These are phyloP conservation scores for Exidia glandulosa DNA, from an alignment of 768 basidiomycete species.

Conservation along the genomic window DNA sequence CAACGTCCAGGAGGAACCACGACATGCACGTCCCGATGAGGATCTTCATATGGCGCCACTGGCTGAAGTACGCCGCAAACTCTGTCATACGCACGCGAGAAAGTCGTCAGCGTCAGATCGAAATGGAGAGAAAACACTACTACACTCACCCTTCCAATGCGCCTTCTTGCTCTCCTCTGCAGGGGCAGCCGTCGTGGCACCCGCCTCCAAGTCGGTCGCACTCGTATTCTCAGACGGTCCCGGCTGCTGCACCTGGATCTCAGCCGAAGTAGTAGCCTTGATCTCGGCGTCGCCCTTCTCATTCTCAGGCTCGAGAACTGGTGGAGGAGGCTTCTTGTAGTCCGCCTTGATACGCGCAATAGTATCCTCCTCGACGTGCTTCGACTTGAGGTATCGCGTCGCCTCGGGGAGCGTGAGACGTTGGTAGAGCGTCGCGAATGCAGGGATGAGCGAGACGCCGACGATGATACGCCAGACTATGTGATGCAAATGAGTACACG, in stretches of 20 bases:
- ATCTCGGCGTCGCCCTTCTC: conserved; percentile 11
- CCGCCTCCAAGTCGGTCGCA: neutral
- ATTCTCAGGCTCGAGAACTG: conserved; percentile 3
- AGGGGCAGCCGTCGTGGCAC: neutral
- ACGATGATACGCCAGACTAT: conserved; percentile 71
- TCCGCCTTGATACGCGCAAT: no score
- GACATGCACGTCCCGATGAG: conserved; percentile 55
- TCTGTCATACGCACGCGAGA: conserved; percentile 24
- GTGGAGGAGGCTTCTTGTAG: no score
- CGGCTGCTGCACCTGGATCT: neutral
- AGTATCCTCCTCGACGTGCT: neutral
- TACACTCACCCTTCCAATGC: neutral
- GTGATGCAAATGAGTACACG: no score
- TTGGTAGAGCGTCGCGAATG: conserved; percentile 66
- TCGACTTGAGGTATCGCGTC: conserved; percentile 38
- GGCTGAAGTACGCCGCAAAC: conserved; percentile 54
- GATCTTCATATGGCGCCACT: conserved; percentile 59
- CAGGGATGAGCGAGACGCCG: conserved; percentile 61
- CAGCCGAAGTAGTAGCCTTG: conserved; percentile 18
- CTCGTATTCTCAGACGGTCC: neutral
- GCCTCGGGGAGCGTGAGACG: conserved; percentile 66
- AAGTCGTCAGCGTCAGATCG: no score
- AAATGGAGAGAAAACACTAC: no score
- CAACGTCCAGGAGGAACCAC: conserved; percentile 72
- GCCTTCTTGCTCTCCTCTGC: neutral